These are phyloP conservation scores for Aegilops longissima DNA, from an alignment of 176 grass and related monocot species.

Conservation along the genomic window DNA sequence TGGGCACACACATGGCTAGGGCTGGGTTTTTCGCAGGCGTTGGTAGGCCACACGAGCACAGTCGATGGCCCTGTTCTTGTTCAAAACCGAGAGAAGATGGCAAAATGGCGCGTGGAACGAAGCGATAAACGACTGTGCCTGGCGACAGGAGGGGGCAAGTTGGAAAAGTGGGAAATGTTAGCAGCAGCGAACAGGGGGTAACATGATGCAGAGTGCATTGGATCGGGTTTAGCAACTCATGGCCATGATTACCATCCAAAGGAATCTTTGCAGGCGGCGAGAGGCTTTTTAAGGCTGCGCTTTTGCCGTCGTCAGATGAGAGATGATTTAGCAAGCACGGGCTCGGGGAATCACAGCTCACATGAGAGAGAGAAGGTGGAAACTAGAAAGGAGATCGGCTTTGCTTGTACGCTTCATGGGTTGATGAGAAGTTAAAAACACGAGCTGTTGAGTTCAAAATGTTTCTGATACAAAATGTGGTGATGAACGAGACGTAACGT, in stretches of 20 bases:
- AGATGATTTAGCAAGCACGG: slow-evolving; percentile 16
- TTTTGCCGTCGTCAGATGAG: neutral
- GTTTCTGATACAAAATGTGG: neutral
- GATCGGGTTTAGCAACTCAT: slow-evolving; percentile 18
- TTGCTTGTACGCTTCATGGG: slow-evolving; percentile 3
- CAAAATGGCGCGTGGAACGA: slow-evolving; percentile 37
- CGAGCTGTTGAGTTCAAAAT: slow-evolving; percentile 11
- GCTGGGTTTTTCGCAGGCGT: slow-evolving; percentile 38
- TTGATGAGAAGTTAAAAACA: neutral
- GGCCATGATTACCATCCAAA: slow-evolving; percentile 47
- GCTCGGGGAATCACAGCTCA: slow-evolving; percentile 12
- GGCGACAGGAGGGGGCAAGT: neutral
- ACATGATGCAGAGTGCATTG: slow-evolving; percentile 29
- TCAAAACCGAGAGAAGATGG: slow-evolving; percentile 10
- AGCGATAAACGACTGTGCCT: slow-evolving; percentile 8
- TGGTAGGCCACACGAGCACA: slow-evolving; percentile 42
- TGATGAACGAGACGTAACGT: slow-evolving; percentile 6
- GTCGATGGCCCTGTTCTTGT: slow-evolving; percentile 14
- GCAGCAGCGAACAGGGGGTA: slow-evolving; percentile 20
- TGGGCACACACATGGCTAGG: slow-evolving; percentile 39
- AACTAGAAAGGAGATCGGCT: slow-evolving; percentile 9
- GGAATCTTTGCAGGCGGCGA: slow-evolving; percentile 44
- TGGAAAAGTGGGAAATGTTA: slow-evolving; percentile 27
- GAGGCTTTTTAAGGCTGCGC: slow-evolving; percentile 37
- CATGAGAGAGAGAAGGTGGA: neutral